phyloP scores from a whole-genome alignment of 306 rosid species.

The Cucumis sativus region Cucumber_9930_V3 NC_026661.2:5394501-5395000 shows the following conservation, averaged over 20 bases:
- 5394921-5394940: not conserved
- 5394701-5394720: slow-evolving; percentile 1
- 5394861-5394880: slow-evolving; percentile 4
- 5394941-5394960: not conserved
- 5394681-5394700: not conserved
- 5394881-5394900: not conserved
- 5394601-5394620: not conserved
- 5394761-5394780: not conserved
- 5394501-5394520: slow-evolving; percentile 19
- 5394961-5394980: not conserved
- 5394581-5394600: not conserved
- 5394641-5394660: not conserved
- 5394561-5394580: not conserved
- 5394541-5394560: not conserved
- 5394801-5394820: slow-evolving; percentile 10
- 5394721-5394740: not conserved
- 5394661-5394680: not conserved
- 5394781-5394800: not conserved
- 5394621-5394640: not conserved
- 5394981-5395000: not conserved
- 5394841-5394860: slow-evolving; percentile 3
- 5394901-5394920: not conserved
- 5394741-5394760: not conserved
- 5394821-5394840: slow-evolving; percentile 12
- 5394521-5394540: slow-evolving; percentile 1